Percentiles rank a stretch among this genome's conserved stretches.
Conservation (phyloP, 805 yeast genomes). For the Candida ficus region DNA sequence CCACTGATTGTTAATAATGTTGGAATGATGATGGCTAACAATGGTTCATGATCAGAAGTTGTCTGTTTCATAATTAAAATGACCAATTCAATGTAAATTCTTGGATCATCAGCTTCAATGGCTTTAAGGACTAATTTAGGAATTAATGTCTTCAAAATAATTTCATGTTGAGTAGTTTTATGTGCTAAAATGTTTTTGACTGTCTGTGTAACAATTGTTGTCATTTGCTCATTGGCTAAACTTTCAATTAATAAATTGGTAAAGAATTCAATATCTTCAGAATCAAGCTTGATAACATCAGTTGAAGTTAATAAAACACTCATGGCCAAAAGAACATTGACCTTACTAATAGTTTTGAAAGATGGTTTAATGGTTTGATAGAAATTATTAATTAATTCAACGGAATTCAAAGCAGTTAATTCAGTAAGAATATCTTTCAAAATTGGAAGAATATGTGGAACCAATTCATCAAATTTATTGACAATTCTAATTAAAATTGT, state of each 20-base stretch:
- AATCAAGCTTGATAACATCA: conserved; percentile 28
- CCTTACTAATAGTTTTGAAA: conserved; percentile 23
- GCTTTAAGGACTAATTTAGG: conserved; percentile 36
- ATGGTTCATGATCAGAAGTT: conserved; percentile 8
- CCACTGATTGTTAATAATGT: conserved; percentile 28
- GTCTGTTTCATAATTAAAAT: conserved; percentile 14
- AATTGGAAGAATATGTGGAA: conserved; percentile 48
- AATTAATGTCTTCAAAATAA: conserved; percentile 39
- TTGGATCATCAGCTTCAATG: conserved; percentile 22
- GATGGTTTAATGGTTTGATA: conserved; percentile 31
- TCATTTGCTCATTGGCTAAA: conserved; percentile 30
- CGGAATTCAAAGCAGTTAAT: conserved; percentile 28
- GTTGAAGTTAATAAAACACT: conserved; percentile 41
- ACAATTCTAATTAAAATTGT: conserved; percentile 40
- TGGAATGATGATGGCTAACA: conserved; percentile 32
- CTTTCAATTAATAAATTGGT: conserved; percentile 31
- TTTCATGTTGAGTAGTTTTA: conserved; percentile 27
- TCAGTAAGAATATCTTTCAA: conserved; percentile 40
- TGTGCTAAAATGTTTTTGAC: conserved; percentile 47
- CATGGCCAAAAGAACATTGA: conserved; percentile 37
- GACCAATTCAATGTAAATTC: conserved; percentile 29
- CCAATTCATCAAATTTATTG: conserved; percentile 31
- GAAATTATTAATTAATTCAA: conserved; percentile 29
- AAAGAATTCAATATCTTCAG: conserved; percentile 33
- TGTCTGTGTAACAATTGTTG: conserved; percentile 51